phyloP scores from a whole-genome alignment of 805 yeast species.

The Lipomyces lipofer region DNA sequence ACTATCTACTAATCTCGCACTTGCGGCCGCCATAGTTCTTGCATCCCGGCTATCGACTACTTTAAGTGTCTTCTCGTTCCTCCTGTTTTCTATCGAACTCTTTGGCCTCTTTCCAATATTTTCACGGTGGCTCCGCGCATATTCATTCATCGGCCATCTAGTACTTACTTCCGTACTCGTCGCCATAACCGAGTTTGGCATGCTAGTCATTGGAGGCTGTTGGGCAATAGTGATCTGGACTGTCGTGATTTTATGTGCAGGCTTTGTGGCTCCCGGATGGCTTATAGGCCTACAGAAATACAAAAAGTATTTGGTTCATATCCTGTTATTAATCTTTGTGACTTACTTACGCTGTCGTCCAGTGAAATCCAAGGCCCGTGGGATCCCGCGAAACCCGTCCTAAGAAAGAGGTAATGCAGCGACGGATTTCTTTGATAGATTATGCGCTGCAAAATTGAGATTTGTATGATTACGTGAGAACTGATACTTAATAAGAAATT shows the following conservation, averaged over 20 bases:
- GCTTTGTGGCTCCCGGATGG: constrained; percentile 65
- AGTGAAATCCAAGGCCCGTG: constrained; percentile 85
- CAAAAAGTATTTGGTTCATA: constrained; percentile 57
- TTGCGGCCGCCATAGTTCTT: constrained; percentile 83
- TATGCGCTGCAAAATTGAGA: too few species aligned
- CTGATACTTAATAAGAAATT: too few species aligned
- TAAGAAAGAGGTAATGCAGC: too few species aligned
- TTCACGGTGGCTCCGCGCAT: constrained; percentile 57
- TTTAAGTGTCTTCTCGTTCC: constrained; percentile 77
- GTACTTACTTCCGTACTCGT: constrained; percentile 20
- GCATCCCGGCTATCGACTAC: constrained; percentile 83
- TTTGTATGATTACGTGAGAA: too few species aligned
- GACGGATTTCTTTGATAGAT: too few species aligned
- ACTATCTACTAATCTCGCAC: constrained; percentile 75
- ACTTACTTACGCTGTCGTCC: not conserved
- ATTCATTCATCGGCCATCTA: constrained; percentile 29
- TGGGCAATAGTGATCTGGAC: constrained; percentile 53
- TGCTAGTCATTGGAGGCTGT: constrained; percentile 45
- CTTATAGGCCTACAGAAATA: constrained; percentile 71
- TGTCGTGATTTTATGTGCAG: constrained; percentile 48
- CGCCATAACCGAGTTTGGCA: constrained; percentile 39
- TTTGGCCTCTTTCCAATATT: constrained; percentile 74
- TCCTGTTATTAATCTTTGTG: not conserved
- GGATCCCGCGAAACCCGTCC: constrained; percentile 81
- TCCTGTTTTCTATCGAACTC: constrained; percentile 67